Percentiles rank a stretch among this genome's conserved stretches.
Conservation (phyloP, 805 yeast genomes). For the Kuraishia borneana region DNA sequence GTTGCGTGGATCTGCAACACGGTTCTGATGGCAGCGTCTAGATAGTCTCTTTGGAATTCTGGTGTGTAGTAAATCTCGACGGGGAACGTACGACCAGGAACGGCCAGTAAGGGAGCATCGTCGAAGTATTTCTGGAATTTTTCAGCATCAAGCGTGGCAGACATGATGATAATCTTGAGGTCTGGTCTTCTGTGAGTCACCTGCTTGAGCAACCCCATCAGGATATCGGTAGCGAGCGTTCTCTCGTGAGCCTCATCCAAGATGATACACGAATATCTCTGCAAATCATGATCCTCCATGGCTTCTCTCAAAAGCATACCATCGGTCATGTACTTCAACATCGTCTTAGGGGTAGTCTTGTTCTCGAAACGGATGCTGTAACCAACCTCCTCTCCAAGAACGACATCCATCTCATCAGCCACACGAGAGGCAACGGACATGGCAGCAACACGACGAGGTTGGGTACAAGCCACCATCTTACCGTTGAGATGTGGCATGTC, state of each 20-base stretch:
- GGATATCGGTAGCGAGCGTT: constrained; percentile 89
- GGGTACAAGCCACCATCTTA: constrained; percentile 89
- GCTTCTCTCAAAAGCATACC: constrained; percentile 98
- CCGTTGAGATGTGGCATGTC: constrained; percentile 84
- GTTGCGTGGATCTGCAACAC: constrained; percentile 96
- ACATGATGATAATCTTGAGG: constrained; percentile 87
- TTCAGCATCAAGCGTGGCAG: constrained; percentile 95
- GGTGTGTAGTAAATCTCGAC: constrained; percentile 96
- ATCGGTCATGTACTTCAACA: constrained; percentile 94
- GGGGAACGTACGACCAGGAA: constrained; percentile 96
- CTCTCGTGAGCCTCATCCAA: constrained; percentile 98
- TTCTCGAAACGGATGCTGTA: constrained; percentile 92
- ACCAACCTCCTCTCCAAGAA: constrained; percentile 90
- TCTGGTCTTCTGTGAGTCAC: constrained; percentile 74
- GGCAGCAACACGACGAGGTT: constrained; percentile 97
- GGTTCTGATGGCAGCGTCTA: constrained; percentile 91
- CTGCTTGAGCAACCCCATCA: constrained; percentile 89
- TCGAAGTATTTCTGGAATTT: constrained; percentile 86
- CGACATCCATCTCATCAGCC: constrained; percentile 94
- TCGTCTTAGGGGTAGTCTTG: constrained; percentile 68
- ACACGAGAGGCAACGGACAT: constrained; percentile 98
- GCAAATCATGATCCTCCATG: constrained; percentile 85
- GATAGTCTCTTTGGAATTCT: constrained; percentile 88
- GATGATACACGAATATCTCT: constrained; percentile 78
- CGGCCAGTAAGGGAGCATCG: constrained; percentile 89